Conservation (phyloP, 75 land plant genomes). For the Selaginella tamariscina region DNA sequence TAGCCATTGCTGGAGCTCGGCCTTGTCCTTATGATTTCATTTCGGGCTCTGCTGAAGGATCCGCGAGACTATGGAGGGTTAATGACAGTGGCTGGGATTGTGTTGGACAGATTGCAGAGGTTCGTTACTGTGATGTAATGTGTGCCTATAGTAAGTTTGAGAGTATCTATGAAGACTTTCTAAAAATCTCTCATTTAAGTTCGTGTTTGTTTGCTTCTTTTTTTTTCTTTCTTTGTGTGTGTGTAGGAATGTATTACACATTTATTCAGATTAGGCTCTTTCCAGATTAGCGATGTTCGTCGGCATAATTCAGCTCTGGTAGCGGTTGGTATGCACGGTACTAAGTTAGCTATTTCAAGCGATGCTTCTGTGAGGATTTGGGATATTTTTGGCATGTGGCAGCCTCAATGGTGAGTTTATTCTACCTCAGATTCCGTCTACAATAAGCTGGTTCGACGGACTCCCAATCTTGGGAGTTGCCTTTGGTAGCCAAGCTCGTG, state of each 20-base stretch:
- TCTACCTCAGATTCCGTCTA: constrained; percentile 31
- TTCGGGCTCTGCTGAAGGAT: constrained; percentile 65
- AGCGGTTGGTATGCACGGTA: constrained; percentile 40
- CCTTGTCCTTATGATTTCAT: constrained; percentile 39
- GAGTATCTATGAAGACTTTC: too few species aligned
- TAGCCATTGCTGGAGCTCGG: too few species aligned
- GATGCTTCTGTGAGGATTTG: neutral
- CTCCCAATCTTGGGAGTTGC: constrained; percentile 52
- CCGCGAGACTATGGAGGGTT: constrained; percentile 52
- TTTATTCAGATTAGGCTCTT: too few species aligned
- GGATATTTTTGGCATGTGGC: constrained; percentile 50
- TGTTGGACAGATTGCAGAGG: constrained; percentile 35
- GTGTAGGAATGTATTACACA: too few species aligned
- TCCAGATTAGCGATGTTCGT: too few species aligned
- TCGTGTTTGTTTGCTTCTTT: too few species aligned
- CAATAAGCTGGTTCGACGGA: constrained; percentile 64
- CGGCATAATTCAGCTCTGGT: constrained; percentile 37
- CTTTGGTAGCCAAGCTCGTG: constrained; percentile 27
- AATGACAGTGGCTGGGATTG: constrained; percentile 42
- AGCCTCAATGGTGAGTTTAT: constrained; percentile 39
- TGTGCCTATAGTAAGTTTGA: too few species aligned
- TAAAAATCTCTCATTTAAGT: too few species aligned
- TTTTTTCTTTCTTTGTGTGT: too few species aligned
- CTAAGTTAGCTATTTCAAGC: constrained; percentile 53
- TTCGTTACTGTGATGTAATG: too few species aligned